Evolutionary conservation across 768 basidiomycete genomes (phyloP).

Genomic region (Boletus patriciae): DNA sequence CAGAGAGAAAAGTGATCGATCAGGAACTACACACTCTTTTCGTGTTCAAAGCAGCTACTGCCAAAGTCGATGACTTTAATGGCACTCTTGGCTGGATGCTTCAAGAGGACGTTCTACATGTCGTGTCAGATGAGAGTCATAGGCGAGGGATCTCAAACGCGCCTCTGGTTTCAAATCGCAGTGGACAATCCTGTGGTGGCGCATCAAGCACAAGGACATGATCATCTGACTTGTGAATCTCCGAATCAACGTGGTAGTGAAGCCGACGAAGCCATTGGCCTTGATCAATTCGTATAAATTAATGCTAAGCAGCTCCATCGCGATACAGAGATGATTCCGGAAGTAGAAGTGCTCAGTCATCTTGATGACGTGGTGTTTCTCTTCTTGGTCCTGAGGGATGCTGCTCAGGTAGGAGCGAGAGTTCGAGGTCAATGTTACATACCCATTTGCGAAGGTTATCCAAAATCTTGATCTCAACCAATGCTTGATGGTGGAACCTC

Average conservation of each 20-base stretch:
- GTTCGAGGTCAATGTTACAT: conserved; percentile 29
- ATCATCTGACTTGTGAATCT: conserved; percentile 97
- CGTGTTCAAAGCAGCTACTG: conserved; percentile 96
- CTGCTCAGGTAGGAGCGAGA: not conserved
- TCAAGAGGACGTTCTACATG: conserved; percentile 84
- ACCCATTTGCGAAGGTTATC: conserved; percentile 98
- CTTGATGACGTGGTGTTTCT: conserved; percentile 95
- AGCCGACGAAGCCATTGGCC: conserved; percentile 98
- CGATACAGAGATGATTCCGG: conserved; percentile 95
- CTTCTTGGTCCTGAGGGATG: conserved; percentile 82
- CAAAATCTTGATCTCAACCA: conserved; percentile 99
- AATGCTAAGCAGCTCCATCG: conserved; percentile 96
- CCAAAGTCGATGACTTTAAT: conserved; percentile 99
- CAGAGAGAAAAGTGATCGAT: not conserved
- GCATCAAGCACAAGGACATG: conserved; percentile 86
- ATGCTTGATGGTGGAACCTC: conserved; percentile 95
- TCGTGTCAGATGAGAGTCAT: conserved; percentile 1
- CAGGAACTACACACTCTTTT: conserved; percentile 77
- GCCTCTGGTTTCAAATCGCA: conserved; percentile 99
- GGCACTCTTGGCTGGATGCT: conserved; percentile 93
- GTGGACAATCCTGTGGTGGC: conserved; percentile 96
- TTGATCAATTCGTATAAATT: conserved; percentile 99
- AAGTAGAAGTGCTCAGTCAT: conserved; percentile 99
- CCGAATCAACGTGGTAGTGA: conserved; percentile 91
- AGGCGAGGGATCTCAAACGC: conserved; percentile 22